A percentile compares a stretch with the other conserved stretches of the same genome.
These are phyloP conservation scores for Aspergillus sp. DNA, from an alignment of 2,329 filamentous ascomycete species.

Conservation along the genomic window DNA sequence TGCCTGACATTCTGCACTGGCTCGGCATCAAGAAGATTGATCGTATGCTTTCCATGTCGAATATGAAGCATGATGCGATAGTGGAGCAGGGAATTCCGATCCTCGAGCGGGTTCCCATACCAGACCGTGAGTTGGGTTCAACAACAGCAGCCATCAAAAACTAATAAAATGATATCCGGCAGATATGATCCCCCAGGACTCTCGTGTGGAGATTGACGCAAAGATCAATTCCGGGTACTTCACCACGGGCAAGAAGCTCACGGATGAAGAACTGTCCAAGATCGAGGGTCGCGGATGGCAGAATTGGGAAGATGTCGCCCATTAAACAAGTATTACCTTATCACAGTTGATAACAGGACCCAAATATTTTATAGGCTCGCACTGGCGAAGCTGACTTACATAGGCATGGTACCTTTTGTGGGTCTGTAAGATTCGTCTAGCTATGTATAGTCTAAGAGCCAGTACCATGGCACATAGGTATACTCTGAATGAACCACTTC, in stretches of 20 bases:
- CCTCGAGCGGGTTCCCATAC: conserved; percentile 84
- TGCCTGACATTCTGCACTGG: conserved; percentile 98
- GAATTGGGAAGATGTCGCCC: conserved; percentile 54
- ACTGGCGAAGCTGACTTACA: no score
- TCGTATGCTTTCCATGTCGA: conserved; percentile 97
- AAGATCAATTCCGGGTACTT: conserved; percentile 92
- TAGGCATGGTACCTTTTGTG: no score
- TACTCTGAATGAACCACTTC: no score
- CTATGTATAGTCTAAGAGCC: no score
- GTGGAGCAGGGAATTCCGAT: conserved; percentile 65
- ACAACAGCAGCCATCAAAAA: no score
- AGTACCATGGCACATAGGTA: no score
- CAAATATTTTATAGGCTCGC: no score
- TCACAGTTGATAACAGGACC: no score
- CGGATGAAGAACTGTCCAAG: conserved; percentile 76
- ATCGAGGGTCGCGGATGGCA: conserved; percentile 93
- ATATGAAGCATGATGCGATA: conserved; percentile 59
- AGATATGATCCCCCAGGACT: conserved; percentile 90
- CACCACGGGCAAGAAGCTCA: conserved; percentile 87
- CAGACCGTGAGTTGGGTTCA: conserved; percentile 50
- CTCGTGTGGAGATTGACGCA: conserved; percentile 96
- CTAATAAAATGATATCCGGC: no score
- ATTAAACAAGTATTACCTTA: no score
- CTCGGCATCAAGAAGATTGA: conserved; percentile 98
- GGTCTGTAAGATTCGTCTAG: no score